Conservation (phyloP, 192 early-diverging fungal species). For the Backusella morwellensis region DNA sequence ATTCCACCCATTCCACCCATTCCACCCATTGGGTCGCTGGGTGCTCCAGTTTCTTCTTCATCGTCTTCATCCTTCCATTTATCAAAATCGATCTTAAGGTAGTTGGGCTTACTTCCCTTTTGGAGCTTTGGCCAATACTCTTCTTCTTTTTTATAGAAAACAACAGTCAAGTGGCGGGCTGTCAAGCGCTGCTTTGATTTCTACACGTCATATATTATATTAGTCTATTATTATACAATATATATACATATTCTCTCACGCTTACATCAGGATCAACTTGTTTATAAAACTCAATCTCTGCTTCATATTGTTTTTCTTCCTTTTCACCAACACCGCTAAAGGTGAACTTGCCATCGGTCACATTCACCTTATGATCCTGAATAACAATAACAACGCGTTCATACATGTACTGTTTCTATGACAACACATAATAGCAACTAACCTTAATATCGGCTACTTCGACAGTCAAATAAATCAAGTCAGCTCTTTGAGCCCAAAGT, state of each 20-base stretch:
- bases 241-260: not conserved
- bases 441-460: conserved; percentile 68
- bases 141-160: conserved; percentile 70
- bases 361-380: conserved; percentile 22
- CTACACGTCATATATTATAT: conserved; percentile 3
- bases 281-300: conserved; percentile 72
- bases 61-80: conserved; percentile 94
- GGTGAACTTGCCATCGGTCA: conserved; percentile 42
- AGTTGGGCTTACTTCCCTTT: conserved; percentile 69
- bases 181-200: conserved; percentile 62
- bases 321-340: conserved; percentile 63
- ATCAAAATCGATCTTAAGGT: conserved; percentile 88
- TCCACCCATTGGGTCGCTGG: conserved; percentile 38
- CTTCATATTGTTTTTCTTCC: conserved; percentile 64
- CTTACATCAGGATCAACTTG: conserved; percentile 71
- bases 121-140: conserved; percentile 86
- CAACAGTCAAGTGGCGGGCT: conserved; percentile 63
- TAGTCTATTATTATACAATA: not conserved
- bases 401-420: not conserved
- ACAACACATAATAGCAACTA: not conserved
- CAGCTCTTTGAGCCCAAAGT: conserved; percentile 88
- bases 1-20: conserved; percentile 31
- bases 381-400: not conserved
- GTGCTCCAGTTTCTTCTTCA: conserved; percentile 69
- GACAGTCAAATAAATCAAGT: conserved; percentile 83